phyloP scores from a whole-genome alignment of 176 grass and related monocot genomes.

The Aegilops bicornis region DNA sequence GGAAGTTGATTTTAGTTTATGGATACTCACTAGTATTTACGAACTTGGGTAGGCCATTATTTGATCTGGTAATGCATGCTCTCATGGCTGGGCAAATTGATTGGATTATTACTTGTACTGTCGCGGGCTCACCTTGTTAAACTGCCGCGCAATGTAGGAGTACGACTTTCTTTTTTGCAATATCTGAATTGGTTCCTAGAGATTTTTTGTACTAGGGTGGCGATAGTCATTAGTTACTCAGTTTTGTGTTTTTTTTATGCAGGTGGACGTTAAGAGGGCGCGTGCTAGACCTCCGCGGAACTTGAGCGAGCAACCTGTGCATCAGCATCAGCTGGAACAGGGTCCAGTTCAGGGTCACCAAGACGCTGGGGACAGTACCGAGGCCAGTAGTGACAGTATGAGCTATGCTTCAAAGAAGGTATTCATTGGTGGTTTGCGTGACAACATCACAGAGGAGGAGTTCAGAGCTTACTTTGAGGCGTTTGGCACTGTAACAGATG shows the following conservation, averaged over 20 bases:
- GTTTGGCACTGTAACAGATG: conserved; percentile 77
- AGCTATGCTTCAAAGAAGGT: conserved; percentile 66
- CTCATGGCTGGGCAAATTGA: not conserved
- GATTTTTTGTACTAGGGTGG: not conserved
- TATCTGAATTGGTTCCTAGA: not conserved
- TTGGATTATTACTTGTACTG: not conserved
- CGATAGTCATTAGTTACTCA: not conserved
- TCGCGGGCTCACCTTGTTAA: not conserved
- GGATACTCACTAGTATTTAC: not conserved
- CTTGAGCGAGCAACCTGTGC: conserved; percentile 14
- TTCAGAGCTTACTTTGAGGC: conserved; percentile 67
- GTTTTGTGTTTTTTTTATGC: not conserved
- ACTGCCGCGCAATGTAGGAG: not conserved
- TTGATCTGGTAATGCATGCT: not conserved
- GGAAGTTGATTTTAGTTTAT: not conserved
- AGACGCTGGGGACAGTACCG: not conserved
- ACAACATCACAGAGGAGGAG: conserved; percentile 58
- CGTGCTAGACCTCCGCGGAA: conserved; percentile 44
- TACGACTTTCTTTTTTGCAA: not conserved
- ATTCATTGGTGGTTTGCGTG: conserved; percentile 72
- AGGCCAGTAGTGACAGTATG: not conserved
- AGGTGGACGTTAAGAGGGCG: conserved; percentile 81
- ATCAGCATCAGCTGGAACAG: conserved; percentile 11
- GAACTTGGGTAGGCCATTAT: not conserved
- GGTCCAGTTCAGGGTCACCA: conserved; percentile 26